Evolutionary conservation across 2,329 filamentous ascomycete species (phyloP), one percentile per base, ranked within the genome.

Genomic region (Aspergillus terreus): DNA sequence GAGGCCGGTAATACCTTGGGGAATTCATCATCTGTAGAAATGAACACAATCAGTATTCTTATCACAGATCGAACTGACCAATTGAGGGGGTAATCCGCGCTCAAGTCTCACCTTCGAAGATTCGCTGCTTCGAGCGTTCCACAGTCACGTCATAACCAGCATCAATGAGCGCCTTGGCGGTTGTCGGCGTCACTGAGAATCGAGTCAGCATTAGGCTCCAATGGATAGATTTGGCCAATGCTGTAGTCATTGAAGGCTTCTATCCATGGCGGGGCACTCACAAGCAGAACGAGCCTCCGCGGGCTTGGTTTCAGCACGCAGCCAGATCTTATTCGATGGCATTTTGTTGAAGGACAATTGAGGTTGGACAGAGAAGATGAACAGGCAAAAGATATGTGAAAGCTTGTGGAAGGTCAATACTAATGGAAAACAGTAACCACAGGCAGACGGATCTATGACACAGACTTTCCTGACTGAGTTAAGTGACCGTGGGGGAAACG

Each of bases 71-170:
- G 17, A 4, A 4, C 6, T 6, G 21, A 15, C 35, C 33, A 38
- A 42, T 42, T 42, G 40, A 19, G 15, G 2, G 23, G 4, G 21
- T 38, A 9, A 10, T 47, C 32, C 6, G 17, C 44, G 32, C 25
- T 43, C 38, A 12, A 47, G 27, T 55, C 63, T 51, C 64, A 70
- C 75, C 74, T 27, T 73, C 71, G 48, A 76, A 77, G 63, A 90
- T 89, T 50, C 87, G 79, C 64, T 82, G 79, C n/a, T 81, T 79
- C 53, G 81, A 83, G 54, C 81, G 78, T 76, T 90, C 87, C 46
- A 89, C 82, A 46, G 81, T 80, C 60, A 90, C 79, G 21, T 77
- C 77, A 68, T 88, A 90, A 55, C 86, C 86, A 38, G 84, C 85
- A 57, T 87, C 80, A 49, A 88, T 74, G 48, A 90, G 79, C 47